These are phyloP conservation scores for Rhizopus arrhizus DNA, from an alignment of 371 early-diverging fungal genomes.

Conservation along the genomic window DNA sequence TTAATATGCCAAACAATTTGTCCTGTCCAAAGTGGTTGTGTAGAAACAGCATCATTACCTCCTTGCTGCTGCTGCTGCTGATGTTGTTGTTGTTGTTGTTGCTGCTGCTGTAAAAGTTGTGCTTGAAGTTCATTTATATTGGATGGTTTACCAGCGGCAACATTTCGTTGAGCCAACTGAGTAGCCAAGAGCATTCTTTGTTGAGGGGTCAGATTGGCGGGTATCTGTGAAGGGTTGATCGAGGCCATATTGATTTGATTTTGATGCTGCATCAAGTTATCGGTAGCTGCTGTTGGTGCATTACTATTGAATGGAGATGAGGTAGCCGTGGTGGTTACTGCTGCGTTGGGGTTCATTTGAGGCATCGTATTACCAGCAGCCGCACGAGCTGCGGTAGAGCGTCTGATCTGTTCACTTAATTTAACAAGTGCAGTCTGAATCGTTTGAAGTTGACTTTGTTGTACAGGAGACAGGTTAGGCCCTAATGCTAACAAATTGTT, in stretches of 20 bases:
- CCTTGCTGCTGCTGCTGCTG: slow-evolving; percentile 36
- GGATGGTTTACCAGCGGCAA: slow-evolving; percentile 10
- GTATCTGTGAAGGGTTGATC: slow-evolving; percentile 22
- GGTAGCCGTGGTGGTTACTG: neutral
- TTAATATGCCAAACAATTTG: slow-evolving; percentile 62
- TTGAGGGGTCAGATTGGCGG: slow-evolving; percentile 30
- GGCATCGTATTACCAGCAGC: neutral
- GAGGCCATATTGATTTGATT: slow-evolving; percentile 16
- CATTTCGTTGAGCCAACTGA: slow-evolving; percentile 28
- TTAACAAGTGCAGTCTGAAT: slow-evolving; percentile 25
- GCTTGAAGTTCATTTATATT: slow-evolving; percentile 25
- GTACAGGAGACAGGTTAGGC: slow-evolving; percentile 16
- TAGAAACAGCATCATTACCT: slow-evolving; percentile 23
- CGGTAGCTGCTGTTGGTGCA: slow-evolving; percentile 3
- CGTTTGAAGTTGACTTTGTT: slow-evolving; percentile 27
- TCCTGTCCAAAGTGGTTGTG: slow-evolving; percentile 58
- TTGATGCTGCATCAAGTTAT: neutral
- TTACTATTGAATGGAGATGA: neutral
- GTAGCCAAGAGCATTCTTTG: slow-evolving; percentile 29
- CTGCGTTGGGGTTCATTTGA: neutral
- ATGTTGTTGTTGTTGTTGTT: slow-evolving; percentile 32
- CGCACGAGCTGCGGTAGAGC: slow-evolving; percentile 6
- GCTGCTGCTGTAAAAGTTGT: slow-evolving; percentile 8
- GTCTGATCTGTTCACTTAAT: slow-evolving; percentile 27
- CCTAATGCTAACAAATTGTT: slow-evolving; percentile 22